Evolutionary conservation across 176 grass and related monocot genomes (phyloP), one percentile per base, ranked within the genome.

Genomic region (Thinopyrum elongatum): DNA sequence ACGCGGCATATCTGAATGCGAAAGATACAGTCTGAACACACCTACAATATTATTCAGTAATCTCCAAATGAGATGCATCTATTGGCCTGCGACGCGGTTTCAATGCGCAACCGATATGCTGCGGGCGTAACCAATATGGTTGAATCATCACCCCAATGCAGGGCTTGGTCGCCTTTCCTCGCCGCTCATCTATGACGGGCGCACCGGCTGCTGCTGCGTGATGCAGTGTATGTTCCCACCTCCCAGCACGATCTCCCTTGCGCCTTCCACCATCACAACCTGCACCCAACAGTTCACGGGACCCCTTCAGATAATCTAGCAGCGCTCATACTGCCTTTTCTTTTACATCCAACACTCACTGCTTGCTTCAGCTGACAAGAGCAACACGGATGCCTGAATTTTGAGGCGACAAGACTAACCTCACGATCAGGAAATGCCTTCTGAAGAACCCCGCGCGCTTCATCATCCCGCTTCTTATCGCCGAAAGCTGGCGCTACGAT

Each of bases 151-250:
- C 72, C 6, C 29, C 60, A 65, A 61, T 21, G 29, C 41, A 84
- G 73, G 46, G 2, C 28, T 65, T 65, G 26, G 13, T 22, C 16
- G 13, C 7, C 22, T n/a, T 44, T 17, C 21, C 2, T 65, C 44
- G 1, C 69, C 49, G 16, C 11, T 38, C 19, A 7, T 27, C 58
- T 58, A 83, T 0, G 80, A 71, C 5, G 76, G 86, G n/a, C 75
- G 55, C 38, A 82, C 51, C 15, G 93, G 95, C 80, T 98, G 95
- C 78, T 98, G 95, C 87, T 98, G 95, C 57, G 93, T 98, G 82
- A 95, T 93, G 91, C 93, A 98, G 76, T 98, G 95, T 67, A 98
- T 86, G 70, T 98, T 98, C 8, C 95, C 95, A 36, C 95, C 95
- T 87, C 88, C 95, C 62, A 98, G 83, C 28, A 90, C 94, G 77